Evolutionary conservation across 768 basidiomycete genomes (phyloP).

Genomic region (Mycena albidolilacea): DNA sequence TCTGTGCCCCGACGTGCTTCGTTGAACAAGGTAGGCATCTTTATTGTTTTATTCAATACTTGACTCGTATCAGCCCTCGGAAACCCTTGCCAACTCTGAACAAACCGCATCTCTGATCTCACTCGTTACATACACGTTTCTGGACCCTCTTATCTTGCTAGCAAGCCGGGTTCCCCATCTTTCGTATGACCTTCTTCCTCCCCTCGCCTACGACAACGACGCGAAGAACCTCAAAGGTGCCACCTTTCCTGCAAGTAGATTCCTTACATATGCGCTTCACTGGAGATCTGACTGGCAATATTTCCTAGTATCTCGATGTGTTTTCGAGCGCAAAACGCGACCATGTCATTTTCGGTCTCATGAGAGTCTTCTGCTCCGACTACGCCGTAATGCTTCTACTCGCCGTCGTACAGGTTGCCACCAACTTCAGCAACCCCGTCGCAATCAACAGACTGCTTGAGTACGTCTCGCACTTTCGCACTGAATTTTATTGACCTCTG

Average conservation of each 20-base stretch:
- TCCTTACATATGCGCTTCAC: neutral
- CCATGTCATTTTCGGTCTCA: slow-evolving; percentile 65
- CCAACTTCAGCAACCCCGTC: slow-evolving; percentile 55
- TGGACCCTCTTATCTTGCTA: slow-evolving; percentile 24
- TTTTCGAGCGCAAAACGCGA: slow-evolving; percentile 55
- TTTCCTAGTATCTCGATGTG: slow-evolving; percentile 48
- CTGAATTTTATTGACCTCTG: neutral
- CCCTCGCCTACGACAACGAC: slow-evolving; percentile 29
- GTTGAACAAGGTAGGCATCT: neutral
- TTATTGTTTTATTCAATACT: neutral
- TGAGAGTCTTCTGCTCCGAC: slow-evolving; percentile 56
- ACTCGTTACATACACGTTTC: slow-evolving; percentile 25
- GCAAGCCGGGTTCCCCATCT: slow-evolving; percentile 27
- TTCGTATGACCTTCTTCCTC: slow-evolving; percentile 28
- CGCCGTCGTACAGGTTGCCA: slow-evolving; percentile 46
- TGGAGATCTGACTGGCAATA: neutral
- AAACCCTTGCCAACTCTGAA: slow-evolving; percentile 5
- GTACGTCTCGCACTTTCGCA: slow-evolving; percentile 42
- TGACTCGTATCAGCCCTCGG: neutral
- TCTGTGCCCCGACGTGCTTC: neutral
- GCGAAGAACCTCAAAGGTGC: slow-evolving; percentile 16
- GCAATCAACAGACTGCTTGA: slow-evolving; percentile 59
- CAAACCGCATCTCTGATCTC: slow-evolving; percentile 30
- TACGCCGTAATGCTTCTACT: slow-evolving; percentile 48
- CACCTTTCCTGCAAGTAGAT: slow-evolving; percentile 10